These are phyloP conservation scores for Pythium dissotocum DNA, from an alignment of 352 stramenopile species.

Conservation along the genomic window DNA sequence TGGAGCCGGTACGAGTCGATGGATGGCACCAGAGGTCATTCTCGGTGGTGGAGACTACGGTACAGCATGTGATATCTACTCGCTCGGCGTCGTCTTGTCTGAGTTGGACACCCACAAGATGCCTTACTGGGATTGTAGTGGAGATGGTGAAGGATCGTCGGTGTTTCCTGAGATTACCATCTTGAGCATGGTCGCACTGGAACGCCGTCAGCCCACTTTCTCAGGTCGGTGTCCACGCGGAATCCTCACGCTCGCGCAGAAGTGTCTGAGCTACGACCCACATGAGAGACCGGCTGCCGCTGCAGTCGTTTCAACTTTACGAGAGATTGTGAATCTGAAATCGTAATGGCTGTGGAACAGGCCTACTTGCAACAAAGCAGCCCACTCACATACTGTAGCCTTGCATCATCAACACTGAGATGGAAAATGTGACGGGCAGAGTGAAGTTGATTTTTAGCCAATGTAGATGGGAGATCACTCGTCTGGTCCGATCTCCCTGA, in stretches of 20 bases:
- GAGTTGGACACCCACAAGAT: constrained; percentile 20
- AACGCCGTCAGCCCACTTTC: constrained; percentile 1
- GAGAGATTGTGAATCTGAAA: too few species aligned
- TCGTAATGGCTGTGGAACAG: too few species aligned
- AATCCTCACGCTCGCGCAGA: not conserved
- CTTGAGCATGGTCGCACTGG: not conserved
- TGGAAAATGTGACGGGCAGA: too few species aligned
- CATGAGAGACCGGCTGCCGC: too few species aligned
- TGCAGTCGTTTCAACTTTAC: too few species aligned
- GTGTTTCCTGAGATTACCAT: constrained; percentile 10
- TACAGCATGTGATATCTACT: constrained; percentile 12
- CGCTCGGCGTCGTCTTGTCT: constrained; percentile 8
- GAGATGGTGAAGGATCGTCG: not conserved
- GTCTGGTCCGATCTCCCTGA: too few species aligned
- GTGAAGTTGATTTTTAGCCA: too few species aligned
- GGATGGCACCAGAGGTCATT: constrained; percentile 19
- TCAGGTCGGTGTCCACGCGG: not conserved
- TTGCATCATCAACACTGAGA: too few species aligned
- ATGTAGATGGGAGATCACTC: too few species aligned
- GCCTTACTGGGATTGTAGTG: constrained; percentile 14
- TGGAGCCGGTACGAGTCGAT: constrained; percentile 12
- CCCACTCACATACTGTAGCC: too few species aligned
- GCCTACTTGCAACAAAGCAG: too few species aligned
- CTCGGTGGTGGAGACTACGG: constrained; percentile 5
- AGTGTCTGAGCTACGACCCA: too few species aligned